Percentiles rank a stretch among this genome's conserved stretches.
Conservation (phyloP, 495 filamentous ascomycete genomes). For the Astrothelium subdiscretum region DNA sequence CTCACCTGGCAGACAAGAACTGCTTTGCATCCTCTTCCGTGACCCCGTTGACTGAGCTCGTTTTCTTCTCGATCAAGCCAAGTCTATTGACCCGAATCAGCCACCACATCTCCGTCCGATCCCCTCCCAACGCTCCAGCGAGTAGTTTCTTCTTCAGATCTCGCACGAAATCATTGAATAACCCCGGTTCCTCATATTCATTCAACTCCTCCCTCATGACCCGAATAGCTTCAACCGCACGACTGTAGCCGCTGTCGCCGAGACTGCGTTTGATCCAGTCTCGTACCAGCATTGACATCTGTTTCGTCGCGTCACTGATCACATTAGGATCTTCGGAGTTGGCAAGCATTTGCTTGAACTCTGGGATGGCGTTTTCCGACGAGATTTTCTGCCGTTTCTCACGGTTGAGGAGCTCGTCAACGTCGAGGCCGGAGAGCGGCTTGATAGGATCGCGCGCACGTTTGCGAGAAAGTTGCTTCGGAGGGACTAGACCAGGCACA, state of each 20-base stretch:
- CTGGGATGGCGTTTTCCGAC: constrained; percentile 70
- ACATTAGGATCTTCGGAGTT: constrained; percentile 44
- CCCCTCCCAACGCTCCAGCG: constrained; percentile 61
- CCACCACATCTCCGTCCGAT: constrained; percentile 77
- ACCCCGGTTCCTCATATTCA: constrained; percentile 58
- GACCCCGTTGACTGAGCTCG: constrained; percentile 50
- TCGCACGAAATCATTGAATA: constrained; percentile 67
- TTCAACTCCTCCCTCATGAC: constrained; percentile 69
- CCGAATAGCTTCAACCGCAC: constrained; percentile 62
- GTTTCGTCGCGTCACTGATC: constrained; percentile 56
- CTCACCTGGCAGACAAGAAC: constrained; percentile 26
- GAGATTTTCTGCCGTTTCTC: constrained; percentile 54
- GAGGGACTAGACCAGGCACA: constrained; percentile 55
- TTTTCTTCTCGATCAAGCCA: constrained; percentile 57
- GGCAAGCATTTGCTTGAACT: constrained; percentile 75
- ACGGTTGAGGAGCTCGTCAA: constrained; percentile 58
- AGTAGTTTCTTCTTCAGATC: constrained; percentile 62
- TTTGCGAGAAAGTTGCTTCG: constrained; percentile 66
- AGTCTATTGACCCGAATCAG: constrained; percentile 52
- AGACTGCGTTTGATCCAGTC: constrained; percentile 58
- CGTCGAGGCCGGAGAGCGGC: constrained; percentile 83
- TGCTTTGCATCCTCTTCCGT: constrained; percentile 55
- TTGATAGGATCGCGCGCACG: constrained; percentile 58
- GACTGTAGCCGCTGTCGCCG: constrained; percentile 61
- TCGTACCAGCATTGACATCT: constrained; percentile 62